Evolutionary conservation across 2,329 filamentous ascomycete species (phyloP).

Genomic region (Emmonsiellopsis sp.): DNA sequence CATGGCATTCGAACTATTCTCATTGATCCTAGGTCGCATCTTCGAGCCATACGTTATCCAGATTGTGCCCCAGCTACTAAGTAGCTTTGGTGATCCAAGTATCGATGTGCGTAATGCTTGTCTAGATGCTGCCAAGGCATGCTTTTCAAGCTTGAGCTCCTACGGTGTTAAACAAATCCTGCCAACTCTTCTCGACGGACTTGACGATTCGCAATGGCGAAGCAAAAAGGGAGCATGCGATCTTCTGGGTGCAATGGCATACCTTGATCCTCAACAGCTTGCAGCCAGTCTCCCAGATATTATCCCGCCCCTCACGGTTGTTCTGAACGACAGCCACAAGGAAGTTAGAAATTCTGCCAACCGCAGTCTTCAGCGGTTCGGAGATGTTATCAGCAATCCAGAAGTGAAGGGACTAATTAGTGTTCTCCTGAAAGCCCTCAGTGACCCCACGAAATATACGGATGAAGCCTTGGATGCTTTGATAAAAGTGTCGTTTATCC

Average conservation of each 20-base stretch:
- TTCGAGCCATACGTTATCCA: slow-evolving; percentile 98
- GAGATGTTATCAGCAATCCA: slow-evolving; percentile 95
- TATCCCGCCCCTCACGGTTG: slow-evolving; percentile 86
- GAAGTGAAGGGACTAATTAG: slow-evolving; percentile 90
- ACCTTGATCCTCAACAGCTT: slow-evolving; percentile 90
- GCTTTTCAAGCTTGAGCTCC: slow-evolving; percentile 85
- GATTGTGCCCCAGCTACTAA: slow-evolving; percentile 81
- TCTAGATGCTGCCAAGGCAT: slow-evolving; percentile 85
- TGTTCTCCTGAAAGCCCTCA: slow-evolving; percentile 88
- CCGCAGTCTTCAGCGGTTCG: slow-evolving; percentile 91
- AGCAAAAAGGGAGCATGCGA: slow-evolving; percentile 98
- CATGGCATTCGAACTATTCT: slow-evolving; percentile 82
- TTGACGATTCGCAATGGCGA: slow-evolving; percentile 94
- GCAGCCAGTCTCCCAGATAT: slow-evolving; percentile 89
- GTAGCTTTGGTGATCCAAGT: slow-evolving; percentile 79
- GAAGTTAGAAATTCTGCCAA: slow-evolving; percentile 89
- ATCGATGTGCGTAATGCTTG: slow-evolving; percentile 87
- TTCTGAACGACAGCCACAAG: slow-evolving; percentile 96
- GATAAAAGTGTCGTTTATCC: slow-evolving; percentile 96
- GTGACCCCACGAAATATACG: slow-evolving; percentile 93
- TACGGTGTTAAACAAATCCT: slow-evolving; percentile 93
- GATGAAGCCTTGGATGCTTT: slow-evolving; percentile 87
- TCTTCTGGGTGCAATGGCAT: slow-evolving; percentile 94
- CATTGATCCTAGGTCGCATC: slow-evolving; percentile 71
- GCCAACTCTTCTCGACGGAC: slow-evolving; percentile 78